Conservation (phyloP, 2,329 filamentous ascomycete species). For the Arthroderma sp. region DNA sequence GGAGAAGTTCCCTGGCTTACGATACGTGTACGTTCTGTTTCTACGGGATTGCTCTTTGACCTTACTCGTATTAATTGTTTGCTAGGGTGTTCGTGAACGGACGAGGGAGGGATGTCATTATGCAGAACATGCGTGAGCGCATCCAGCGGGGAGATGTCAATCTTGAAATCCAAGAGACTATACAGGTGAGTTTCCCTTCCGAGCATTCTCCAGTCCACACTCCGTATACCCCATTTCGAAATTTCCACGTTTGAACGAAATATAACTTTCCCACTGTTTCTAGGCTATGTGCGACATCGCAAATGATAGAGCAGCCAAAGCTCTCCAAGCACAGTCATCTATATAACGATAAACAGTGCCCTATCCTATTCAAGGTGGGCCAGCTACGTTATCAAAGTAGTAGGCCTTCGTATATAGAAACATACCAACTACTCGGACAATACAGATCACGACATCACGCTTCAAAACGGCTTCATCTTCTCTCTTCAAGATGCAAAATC, state of each 20-base stretch:
- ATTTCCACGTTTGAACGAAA: background rate
- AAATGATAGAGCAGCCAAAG: slow-evolving; percentile 50
- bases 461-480: background rate
- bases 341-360: too few relatives aligned
- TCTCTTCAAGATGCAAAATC: background rate
- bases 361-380: background rate
- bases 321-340: background rate
- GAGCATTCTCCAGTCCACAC: background rate
- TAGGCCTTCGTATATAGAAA: background rate
- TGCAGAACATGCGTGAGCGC: slow-evolving; percentile 66
- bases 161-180: slow-evolving; percentile 58
- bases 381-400: background rate
- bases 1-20: slow-evolving; percentile 62
- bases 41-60: slow-evolving; percentile 5
- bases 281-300: slow-evolving; percentile 91
- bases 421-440: background rate
- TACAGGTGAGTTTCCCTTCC: slow-evolving; percentile 47
- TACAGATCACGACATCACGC: background rate
- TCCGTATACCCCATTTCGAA: background rate
- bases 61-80: slow-evolving; percentile 1
- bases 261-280: background rate
- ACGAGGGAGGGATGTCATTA: slow-evolving; percentile 57
- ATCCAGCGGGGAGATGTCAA: slow-evolving; percentile 57
- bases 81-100: slow-evolving; percentile 74
- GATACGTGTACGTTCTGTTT: slow-evolving; percentile 53